phyloP scores from a whole-genome alignment of 345 rosid species.

The Populus ilicifolia region DNA sequence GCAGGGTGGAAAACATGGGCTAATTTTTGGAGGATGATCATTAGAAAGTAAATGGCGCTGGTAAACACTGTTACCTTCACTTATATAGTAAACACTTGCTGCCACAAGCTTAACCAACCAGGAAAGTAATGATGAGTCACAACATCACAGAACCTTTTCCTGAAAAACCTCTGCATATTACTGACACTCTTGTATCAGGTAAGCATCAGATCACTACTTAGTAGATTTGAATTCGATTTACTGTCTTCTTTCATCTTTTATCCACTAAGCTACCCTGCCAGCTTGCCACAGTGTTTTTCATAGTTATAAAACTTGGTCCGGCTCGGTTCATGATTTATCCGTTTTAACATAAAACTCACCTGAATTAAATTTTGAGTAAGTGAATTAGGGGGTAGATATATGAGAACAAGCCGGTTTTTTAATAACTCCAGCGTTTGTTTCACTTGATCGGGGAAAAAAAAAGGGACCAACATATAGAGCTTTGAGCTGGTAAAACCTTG shows the following conservation, averaged over 20 bases:
- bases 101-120: background rate
- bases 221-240: background rate
- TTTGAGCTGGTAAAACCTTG: background rate
- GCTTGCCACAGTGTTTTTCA: no score
- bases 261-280: background rate
- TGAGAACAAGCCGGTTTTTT: no score
- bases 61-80: background rate
- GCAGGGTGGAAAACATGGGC: background rate
- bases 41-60: background rate
- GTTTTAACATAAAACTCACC: no score
- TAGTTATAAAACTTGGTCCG: no score
- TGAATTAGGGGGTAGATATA: no score
- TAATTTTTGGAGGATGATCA: background rate
- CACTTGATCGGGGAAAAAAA: background rate
- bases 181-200: background rate
- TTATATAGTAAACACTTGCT: background rate
- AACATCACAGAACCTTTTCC: background rate
- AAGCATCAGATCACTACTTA: background rate
- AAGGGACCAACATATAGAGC: background rate
- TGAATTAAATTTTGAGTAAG: no score
- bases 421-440: background rate
- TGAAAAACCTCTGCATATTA: background rate
- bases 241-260: background rate
- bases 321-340: no score
- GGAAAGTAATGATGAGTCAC: background rate